Base-by-base conservation (phyloP, 2,329 filamentous ascomycete genomes). In the Colletotrichum sansevieriae region DNA sequence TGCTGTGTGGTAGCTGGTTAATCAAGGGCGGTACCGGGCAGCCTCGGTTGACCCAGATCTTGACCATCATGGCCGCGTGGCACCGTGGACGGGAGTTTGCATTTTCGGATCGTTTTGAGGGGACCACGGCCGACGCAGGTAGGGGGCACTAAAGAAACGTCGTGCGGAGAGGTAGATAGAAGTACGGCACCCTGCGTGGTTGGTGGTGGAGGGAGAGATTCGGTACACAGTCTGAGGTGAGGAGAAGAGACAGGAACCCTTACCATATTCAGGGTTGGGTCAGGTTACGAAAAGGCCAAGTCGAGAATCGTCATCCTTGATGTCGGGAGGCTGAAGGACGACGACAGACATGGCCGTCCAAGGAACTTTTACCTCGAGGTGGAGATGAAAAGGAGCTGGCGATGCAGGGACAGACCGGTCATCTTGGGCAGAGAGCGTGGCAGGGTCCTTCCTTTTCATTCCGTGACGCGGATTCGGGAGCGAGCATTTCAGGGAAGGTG, bases 1-100 rank as follows among this genome's bases (percentile, higher is more conserved):
- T 12, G n/a, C 12, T 29, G 29, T 29, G 29, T 29, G 6, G 29
- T 29, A 29, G 29, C 29, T 7, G 60, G 15, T 61, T 62, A 68
- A 68, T 65, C 62, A 65, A n/a, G 4, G 55, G 65, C 18, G 47
- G 41, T 60, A 60, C 62, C 62, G 55, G 60, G 18, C 46, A 65
- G 47, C 55, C 35, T 68, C 55, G 41, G 62, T 43, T 47, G 62
- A 18, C 33, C 47, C 65, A 68, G 65, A 47, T 20, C 52, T 46
- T 33, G 44, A 44, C 52, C 37, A 52, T 64, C 60, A 33, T 33
- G 37, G 39, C 39, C 60, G 65, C 52, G 65, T 64, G 60, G 65
- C 7, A 29, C 29, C 29, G 29, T 29, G 29, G 29, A 29, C 6
- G 6, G 29, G 29, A 64, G 46, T 58, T 41, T 43, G 52, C 25